These are phyloP conservation scores for Zasmidium angulare DNA, from an alignment of 2,329 filamentous ascomycete genomes.

Conservation along the genomic window DNA sequence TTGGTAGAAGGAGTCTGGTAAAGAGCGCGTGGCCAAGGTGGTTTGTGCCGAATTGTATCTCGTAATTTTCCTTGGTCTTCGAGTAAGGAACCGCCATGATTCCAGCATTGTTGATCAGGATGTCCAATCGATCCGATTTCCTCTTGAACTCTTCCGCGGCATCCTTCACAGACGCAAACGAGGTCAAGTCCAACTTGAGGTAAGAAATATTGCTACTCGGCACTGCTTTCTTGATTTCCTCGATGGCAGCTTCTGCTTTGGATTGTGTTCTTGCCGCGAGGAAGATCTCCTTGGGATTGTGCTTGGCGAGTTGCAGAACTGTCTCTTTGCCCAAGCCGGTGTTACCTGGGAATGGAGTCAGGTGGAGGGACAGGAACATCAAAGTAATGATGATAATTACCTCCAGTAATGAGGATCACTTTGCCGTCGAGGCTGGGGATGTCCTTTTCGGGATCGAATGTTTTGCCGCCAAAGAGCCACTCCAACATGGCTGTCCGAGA, in stretches of 20 bases:
- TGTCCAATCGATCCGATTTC: conserved; percentile 40
- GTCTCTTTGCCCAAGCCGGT: conserved; percentile 50
- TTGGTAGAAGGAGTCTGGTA: conserved; percentile 47
- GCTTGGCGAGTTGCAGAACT: conserved; percentile 45
- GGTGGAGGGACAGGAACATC: neutral
- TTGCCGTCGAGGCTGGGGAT: conserved; percentile 35
- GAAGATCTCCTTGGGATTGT: conserved; percentile 48
- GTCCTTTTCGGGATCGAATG: conserved; percentile 31
- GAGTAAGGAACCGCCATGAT: conserved; percentile 15
- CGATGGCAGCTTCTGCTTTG: conserved; percentile 44
- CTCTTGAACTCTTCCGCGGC: conserved; percentile 42
- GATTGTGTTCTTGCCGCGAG: conserved; percentile 46
- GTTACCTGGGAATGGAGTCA: conserved; percentile 34
- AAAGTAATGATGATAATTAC: conserved; percentile 7
- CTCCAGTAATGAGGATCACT: conserved; percentile 32
- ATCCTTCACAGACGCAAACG: conserved; percentile 50
- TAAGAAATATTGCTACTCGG: conserved; percentile 43
- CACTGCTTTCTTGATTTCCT: conserved; percentile 38
- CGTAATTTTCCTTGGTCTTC: conserved; percentile 50
- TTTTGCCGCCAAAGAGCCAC: conserved; percentile 20
- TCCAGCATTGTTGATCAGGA: conserved; percentile 29
- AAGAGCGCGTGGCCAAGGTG: conserved; percentile 52
- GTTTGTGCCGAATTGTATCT: conserved; percentile 53
- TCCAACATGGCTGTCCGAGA: conserved; percentile 11
- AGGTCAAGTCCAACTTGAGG: conserved; percentile 52